These are phyloP conservation scores for Teratosphaeria zuluensis DNA, from an alignment of 2,329 filamentous ascomycete species.

Conservation along the genomic window DNA sequence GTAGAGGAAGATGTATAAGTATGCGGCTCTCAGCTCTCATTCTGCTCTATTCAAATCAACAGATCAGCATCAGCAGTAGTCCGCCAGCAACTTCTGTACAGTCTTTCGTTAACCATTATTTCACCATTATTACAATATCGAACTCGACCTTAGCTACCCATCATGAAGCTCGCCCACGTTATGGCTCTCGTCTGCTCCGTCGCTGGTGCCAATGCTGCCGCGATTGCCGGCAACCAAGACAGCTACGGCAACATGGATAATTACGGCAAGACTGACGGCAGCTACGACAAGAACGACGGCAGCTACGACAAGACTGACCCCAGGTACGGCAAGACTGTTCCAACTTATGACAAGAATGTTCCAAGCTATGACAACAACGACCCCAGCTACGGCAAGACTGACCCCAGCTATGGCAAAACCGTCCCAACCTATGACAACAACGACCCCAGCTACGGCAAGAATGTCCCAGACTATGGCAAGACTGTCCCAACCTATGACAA, in stretches of 20 bases:
- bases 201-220: background rate
- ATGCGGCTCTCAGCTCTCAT: no score
- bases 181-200: background rate
- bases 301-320: no score
- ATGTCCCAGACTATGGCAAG: background rate
- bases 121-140: background rate
- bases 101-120: background rate
- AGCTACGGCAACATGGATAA: background rate
- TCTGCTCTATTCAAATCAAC: no score
- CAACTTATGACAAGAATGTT: no score
- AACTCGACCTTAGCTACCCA: background rate
- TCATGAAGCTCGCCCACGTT: background rate
- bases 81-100: background rate
- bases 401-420: no score
- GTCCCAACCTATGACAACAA: no score
- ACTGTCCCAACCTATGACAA: no score
- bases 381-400: no score
- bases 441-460: background rate
- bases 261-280: background rate
- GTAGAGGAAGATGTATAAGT: no score
- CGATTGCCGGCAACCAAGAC: background rate
- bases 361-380: no score
- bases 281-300: background rate
- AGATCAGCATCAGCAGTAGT: background rate
- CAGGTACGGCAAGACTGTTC: no score